Evolutionary conservation across 1,284 basidiomycete genomes (phyloP), one percentile per base, ranked within the genome.

Genomic region (Tylopilus sp.): DNA sequence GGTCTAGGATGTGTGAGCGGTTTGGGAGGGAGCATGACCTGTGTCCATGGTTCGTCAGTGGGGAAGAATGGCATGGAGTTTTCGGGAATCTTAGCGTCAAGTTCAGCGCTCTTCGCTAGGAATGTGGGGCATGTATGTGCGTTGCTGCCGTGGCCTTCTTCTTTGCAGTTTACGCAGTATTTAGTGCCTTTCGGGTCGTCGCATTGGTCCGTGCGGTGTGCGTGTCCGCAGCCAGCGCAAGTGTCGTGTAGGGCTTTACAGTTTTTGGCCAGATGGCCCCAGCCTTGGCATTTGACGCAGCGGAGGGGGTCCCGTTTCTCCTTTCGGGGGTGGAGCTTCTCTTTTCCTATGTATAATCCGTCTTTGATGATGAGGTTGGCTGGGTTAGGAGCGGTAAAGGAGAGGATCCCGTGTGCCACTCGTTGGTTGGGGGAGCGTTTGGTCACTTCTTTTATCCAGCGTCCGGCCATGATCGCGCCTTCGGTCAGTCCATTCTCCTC

Each of bases 1-100:
- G 22, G 49, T 15, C 26, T 16, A n/a, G n/a, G 49, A 8, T 49
- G 44, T 64, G 33, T 10, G 39, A 15, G 39, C 4, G 69, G 58
- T 16, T 60, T 58, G 2, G 53, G 36, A 2, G 60, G 64, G 33
- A 61, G 53, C 0, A 47, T 0, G 1, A 52, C 51, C 12, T 57
- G 59, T 3, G 64, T 66, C 64, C 57, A 68, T 4, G 2, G 6
- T 33, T 68, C 24, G 18, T 38, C 44, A 15, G 57, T 66, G 4
- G 58, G 61, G 51, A 55, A 68, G 59, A 59, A 68, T 0, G 60
- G 60, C 53, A 66, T 57, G 1, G 15, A 6, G 26, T 68, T 63
- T 10, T 66, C 60, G 1, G 55, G 67, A 39, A 29, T 38, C 2
- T 55, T 51, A 9, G 26, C 53, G n/a, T 68, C 41, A 18, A 66